Conservation (phyloP, 129 eudicot species). For the Centella asiatica region DNA sequence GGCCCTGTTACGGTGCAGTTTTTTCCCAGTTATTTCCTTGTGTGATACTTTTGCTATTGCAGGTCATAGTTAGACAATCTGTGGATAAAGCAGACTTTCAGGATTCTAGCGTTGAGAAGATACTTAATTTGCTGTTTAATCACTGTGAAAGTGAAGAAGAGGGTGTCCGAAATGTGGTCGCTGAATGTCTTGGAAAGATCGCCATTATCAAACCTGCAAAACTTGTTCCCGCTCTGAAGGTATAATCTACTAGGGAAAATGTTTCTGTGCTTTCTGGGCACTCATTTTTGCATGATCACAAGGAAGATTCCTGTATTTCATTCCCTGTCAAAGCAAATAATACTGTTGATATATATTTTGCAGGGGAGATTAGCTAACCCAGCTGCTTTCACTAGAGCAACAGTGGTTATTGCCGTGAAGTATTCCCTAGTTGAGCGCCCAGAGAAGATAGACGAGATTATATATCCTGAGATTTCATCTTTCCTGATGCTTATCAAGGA, state of each 20-base stretch:
- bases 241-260: constrained; percentile 17
- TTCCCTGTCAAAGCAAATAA: neutral
- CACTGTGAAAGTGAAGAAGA: constrained; percentile 99
- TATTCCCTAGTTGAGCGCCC: constrained; percentile 94
- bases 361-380: constrained; percentile 71
- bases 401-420: constrained; percentile 89
- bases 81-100: constrained; percentile 97
- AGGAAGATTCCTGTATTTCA: neutral
- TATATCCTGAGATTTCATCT: constrained; percentile 83
- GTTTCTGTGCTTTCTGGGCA: constrained; percentile 11
- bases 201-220: constrained; percentile 88
- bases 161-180: constrained; percentile 98
- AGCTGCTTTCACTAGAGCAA: constrained; percentile 93
- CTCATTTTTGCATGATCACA: neutral
- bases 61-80: constrained; percentile 98
- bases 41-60: constrained; percentile 11
- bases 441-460: constrained; percentile 78
- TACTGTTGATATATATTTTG: constrained; percentile 17
- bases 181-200: constrained; percentile 95
- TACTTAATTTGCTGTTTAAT: constrained; percentile 75
- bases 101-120: constrained; percentile 90
- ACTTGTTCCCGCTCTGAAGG: constrained; percentile 99
- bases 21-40: neutral
- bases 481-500: constrained; percentile 96
- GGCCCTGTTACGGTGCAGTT: neutral